Evolutionary conservation across 202 grass and related monocot genomes (phyloP).

Genomic region (Carex arenaria): DNA sequence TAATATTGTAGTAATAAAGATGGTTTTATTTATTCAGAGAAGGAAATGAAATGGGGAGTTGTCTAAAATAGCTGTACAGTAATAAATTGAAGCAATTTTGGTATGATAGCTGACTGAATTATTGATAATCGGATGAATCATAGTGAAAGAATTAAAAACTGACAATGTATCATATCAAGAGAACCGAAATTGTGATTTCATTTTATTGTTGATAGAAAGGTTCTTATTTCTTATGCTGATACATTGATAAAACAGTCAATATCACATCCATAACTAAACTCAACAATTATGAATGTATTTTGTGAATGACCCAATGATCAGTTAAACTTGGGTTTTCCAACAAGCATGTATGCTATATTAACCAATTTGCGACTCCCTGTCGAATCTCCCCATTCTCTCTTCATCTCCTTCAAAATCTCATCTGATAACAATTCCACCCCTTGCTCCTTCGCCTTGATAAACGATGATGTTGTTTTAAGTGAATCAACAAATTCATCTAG

Average conservation of each 20-base stretch:
- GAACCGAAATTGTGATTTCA: too few species aligned
- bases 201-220: too few species aligned
- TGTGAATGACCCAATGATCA: background rate
- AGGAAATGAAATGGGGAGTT: background rate
- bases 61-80: background rate
- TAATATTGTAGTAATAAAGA: background rate
- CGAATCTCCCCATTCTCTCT: conserved; percentile 41
- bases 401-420: conserved; percentile 42
- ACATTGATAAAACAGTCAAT: too few species aligned
- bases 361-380: conserved; percentile 39
- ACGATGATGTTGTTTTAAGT: conserved; percentile 36
- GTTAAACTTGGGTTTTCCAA: conserved; percentile 43
- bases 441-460: conserved; percentile 43
- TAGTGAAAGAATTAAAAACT: too few species aligned
- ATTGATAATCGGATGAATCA: too few species aligned
- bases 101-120: background rate
- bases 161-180: too few species aligned
- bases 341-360: conserved; percentile 63
- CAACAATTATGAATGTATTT: too few species aligned
- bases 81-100: background rate
- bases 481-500: conserved; percentile 36
- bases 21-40: background rate
- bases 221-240: too few species aligned
- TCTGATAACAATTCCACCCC: conserved; percentile 50
- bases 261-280: too few species aligned